Percentiles rank a stretch among this genome's conserved stretches.
These are phyloP conservation scores for Orbilia oligospora DNA, from an alignment of 2,329 filamentous ascomycete species.

Conservation along the genomic window DNA sequence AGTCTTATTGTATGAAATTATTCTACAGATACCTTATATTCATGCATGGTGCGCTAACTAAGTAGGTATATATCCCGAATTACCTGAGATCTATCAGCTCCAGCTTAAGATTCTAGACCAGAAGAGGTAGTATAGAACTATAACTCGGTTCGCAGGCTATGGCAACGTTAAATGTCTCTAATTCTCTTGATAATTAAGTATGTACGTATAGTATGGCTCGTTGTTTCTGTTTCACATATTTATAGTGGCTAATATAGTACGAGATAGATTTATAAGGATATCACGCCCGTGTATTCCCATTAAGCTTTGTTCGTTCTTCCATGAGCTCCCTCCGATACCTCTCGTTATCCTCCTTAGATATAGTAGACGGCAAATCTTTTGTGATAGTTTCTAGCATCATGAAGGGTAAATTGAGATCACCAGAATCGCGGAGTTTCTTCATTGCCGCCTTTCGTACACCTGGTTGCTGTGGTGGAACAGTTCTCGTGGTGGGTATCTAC, in stretches of 20 bases:
- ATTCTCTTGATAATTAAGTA: neutral
- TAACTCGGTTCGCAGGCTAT: too few species aligned
- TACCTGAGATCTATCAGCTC: too few species aligned
- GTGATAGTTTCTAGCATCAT: neutral
- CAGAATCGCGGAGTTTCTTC: neutral
- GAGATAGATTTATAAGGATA: neutral
- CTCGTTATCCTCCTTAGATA: conserved; percentile 15
- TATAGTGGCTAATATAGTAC: too few species aligned
- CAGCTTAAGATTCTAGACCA: too few species aligned
- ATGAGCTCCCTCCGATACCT: conserved; percentile 19
- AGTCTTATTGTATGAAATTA: too few species aligned
- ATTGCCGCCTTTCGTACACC: neutral
- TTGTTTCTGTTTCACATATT: too few species aligned
- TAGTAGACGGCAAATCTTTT: conserved; percentile 12
- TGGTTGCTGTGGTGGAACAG: conserved; percentile 19
- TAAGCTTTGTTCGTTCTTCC: conserved; percentile 20
- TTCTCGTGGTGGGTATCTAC: conserved; percentile 14
- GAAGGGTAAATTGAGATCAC: neutral
- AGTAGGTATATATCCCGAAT: too few species aligned
- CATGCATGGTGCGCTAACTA: too few species aligned
- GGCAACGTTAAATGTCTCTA: too few species aligned
- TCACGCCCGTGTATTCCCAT: neutral
- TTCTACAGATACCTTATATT: too few species aligned
- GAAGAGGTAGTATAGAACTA: too few species aligned
- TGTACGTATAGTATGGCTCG: too few species aligned